These are phyloP conservation scores for Phaffia australis DNA, from an alignment of 768 basidiomycete species.

Conservation along the genomic window DNA sequence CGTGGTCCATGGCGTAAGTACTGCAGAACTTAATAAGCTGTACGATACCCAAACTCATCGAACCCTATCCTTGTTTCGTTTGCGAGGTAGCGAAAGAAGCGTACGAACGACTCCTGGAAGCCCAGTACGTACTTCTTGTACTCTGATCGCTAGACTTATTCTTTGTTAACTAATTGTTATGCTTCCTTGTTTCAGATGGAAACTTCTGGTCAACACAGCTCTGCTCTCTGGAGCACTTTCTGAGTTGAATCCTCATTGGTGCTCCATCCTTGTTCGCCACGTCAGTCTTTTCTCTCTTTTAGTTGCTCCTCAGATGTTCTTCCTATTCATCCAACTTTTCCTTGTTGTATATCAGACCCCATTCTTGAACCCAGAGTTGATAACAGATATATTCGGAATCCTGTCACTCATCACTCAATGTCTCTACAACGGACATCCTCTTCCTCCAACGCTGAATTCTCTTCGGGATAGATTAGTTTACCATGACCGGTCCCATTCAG, in stretches of 20 bases:
- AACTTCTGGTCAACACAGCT: constrained; percentile 36
- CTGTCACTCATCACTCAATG: constrained; percentile 44
- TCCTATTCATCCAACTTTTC: background rate
- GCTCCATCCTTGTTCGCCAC: constrained; percentile 39
- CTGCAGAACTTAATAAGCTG: background rate
- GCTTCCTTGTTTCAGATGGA: constrained; percentile 12
- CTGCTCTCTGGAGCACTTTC: constrained; percentile 40
- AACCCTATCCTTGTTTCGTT: constrained; percentile 38
- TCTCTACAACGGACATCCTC: constrained; percentile 43
- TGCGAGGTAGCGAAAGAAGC: constrained; percentile 45
- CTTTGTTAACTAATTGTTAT: background rate
- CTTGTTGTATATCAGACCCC: constrained; percentile 36
- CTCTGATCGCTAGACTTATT: constrained; percentile 40
- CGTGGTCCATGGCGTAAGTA: constrained; percentile 29
- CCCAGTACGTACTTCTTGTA: constrained; percentile 42
- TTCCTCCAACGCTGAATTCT: constrained; percentile 43
- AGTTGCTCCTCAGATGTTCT: background rate
- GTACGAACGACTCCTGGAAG: constrained; percentile 42
- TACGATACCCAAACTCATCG: constrained; percentile 5
- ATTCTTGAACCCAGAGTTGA: constrained; percentile 50
- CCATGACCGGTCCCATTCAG: constrained; percentile 32
- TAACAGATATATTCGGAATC: constrained; percentile 43
- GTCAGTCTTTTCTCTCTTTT: background rate
- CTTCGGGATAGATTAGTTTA: constrained; percentile 45
- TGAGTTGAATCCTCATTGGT: constrained; percentile 43